Conservation (phyloP, 176 grass and related monocot genomes). For the Carex pumila region DNA sequence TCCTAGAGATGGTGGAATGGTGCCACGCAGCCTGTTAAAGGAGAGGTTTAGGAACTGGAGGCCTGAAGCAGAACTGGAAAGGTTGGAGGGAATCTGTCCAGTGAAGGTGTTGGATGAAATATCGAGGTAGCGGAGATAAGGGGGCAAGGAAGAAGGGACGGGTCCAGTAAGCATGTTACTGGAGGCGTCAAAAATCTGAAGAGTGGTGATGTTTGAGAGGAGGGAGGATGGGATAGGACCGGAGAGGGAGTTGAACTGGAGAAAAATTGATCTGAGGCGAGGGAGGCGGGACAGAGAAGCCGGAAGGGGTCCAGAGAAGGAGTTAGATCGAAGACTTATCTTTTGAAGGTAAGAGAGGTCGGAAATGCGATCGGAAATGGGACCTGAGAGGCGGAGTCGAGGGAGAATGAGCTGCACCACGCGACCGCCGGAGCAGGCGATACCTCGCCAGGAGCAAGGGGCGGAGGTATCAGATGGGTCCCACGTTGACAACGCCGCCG, state of each 20-base stretch:
- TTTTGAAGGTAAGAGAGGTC: conserved; percentile 53
- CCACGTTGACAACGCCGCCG: conserved; percentile 58
- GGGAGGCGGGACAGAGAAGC: conserved; percentile 40
- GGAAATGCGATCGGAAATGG: conserved; percentile 49
- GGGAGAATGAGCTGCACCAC: conserved; percentile 84
- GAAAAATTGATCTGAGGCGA: conserved; percentile 56
- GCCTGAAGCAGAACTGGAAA: conserved; percentile 30
- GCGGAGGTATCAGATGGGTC: conserved; percentile 39
- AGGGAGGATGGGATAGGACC: conserved; percentile 48
- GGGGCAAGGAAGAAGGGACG: conserved; percentile 45
- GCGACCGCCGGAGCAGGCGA: conserved; percentile 42
- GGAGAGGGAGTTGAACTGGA: conserved; percentile 78
- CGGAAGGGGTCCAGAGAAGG: conserved; percentile 59
- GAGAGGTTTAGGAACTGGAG: conserved; percentile 90
- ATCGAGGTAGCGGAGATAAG: conserved; percentile 55
- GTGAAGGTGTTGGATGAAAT: conserved; percentile 84
- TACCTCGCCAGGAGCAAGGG: conserved; percentile 82
- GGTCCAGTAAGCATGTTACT: conserved; percentile 62
- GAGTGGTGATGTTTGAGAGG: conserved; percentile 67
- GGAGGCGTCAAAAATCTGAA: conserved; percentile 66
- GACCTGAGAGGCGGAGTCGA: conserved; percentile 57
- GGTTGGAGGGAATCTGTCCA: conserved; percentile 42
- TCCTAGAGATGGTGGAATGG: conserved; percentile 60
- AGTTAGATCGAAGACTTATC: conserved; percentile 84
- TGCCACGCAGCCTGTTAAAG: conserved; percentile 79